Conservation (phyloP, 2,329 filamentous ascomycete genomes). For the Pseudogymnoascus sp. region DNA sequence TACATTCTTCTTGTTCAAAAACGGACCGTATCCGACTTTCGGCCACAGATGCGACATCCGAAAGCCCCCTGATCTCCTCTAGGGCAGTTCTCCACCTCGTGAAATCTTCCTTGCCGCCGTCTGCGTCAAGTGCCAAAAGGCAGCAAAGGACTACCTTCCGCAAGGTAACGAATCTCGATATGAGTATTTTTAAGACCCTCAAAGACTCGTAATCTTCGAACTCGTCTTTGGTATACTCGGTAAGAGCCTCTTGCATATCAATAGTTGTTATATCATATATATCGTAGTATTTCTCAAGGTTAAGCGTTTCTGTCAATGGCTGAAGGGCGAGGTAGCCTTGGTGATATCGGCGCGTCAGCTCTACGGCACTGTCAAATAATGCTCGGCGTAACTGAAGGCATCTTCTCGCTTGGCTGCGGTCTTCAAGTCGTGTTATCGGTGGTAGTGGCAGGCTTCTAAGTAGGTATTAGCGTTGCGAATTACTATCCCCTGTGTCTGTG, state of each 20-base stretch:
- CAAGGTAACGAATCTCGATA: constrained; percentile 70
- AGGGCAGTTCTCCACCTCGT: constrained; percentile 69
- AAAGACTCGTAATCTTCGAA: constrained; percentile 72
- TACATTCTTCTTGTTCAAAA: constrained; percentile 72
- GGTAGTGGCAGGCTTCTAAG: constrained; percentile 76
- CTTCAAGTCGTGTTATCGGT: constrained; percentile 86
- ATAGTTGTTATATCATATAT: constrained; percentile 72
- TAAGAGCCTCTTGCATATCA: constrained; percentile 62
- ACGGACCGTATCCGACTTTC: constrained; percentile 60
- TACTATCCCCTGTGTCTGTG: background rate
- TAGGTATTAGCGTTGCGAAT: constrained; percentile 17
- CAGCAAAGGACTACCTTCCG: constrained; percentile 83
- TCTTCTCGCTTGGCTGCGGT: constrained; percentile 66
- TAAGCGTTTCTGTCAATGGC: constrained; percentile 66
- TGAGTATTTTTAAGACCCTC: constrained; percentile 70
- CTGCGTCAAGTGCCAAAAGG: constrained; percentile 78
- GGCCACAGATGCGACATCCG: constrained; percentile 50
- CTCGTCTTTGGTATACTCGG: constrained; percentile 54
- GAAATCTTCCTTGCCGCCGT: constrained; percentile 69
- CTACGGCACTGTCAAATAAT: constrained; percentile 61
- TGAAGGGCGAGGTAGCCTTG: constrained; percentile 62
- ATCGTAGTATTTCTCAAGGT: constrained; percentile 88
- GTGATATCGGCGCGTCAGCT: constrained; percentile 63
- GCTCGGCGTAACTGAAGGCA: constrained; percentile 72
- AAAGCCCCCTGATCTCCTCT: constrained; percentile 63